Evolutionary conservation across 129 eudicot genomes (phyloP).

Genomic region (Flaveria trinervia): DNA sequence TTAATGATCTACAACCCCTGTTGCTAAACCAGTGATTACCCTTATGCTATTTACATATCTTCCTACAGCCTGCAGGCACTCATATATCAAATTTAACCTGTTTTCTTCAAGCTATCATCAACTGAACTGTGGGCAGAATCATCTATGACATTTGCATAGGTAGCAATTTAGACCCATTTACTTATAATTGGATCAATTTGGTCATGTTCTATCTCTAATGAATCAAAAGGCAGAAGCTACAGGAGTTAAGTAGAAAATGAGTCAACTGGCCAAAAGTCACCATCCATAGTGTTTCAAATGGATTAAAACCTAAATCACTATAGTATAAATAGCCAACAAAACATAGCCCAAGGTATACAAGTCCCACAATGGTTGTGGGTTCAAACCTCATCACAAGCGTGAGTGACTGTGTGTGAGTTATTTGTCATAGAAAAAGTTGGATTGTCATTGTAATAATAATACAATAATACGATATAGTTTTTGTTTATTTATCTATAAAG

Average conservation of each 20-base stretch:
- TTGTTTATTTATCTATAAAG: not conserved
- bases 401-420: not conserved
- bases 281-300: not conserved
- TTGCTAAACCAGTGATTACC: no score
- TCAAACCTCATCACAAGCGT: not conserved
- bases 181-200: not conserved
- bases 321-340: not conserved
- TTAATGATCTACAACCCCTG: no score
- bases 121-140: not conserved
- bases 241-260: not conserved
- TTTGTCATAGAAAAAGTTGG: not conserved
- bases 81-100: no score
- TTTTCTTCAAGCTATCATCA: no score
- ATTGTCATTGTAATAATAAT: not conserved
- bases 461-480: not conserved
- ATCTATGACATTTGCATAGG: not conserved
- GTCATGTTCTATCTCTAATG: not conserved
- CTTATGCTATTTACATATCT: no score
- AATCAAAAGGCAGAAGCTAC: not conserved
- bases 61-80: no score
- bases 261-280: not conserved
- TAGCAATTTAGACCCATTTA: not conserved
- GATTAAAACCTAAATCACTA: not conserved
- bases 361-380: constrained; percentile 1
- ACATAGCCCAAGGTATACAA: not conserved